Percentiles rank a stretch among this genome's conserved stretches.
Conservation (phyloP, 176 grass and related monocot species). For the Rhynchospora tenuis region DNA sequence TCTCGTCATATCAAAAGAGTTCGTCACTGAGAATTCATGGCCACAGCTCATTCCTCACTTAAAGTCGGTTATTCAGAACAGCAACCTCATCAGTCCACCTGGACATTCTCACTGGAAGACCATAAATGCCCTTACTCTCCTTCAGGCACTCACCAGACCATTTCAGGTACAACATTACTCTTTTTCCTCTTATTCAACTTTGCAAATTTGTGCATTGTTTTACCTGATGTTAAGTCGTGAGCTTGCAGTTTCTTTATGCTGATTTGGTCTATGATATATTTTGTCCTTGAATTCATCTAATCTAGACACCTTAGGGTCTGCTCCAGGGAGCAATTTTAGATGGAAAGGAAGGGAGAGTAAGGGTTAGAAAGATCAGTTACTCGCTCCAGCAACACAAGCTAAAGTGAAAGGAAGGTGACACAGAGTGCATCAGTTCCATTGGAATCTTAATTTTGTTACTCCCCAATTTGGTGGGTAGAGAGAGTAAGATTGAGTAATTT, state of each 20-base stretch:
- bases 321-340: too few species aligned
- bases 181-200: neutral
- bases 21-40: constrained; percentile 77
- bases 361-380: too few species aligned
- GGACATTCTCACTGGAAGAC: constrained; percentile 67
- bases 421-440: too few species aligned
- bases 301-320: neutral
- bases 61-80: constrained; percentile 59
- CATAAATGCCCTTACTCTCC: constrained; percentile 60
- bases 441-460: too few species aligned
- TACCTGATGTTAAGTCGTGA: neutral
- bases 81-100: constrained; percentile 47
- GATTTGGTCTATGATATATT: neutral
- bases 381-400: too few species aligned
- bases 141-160: constrained; percentile 61
- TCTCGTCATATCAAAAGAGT: constrained; percentile 51
- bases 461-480: too few species aligned
- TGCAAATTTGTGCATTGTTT: neutral
- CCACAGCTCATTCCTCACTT: constrained; percentile 74
- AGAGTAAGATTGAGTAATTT: too few species aligned
- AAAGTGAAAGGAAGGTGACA: too few species aligned
- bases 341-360: too few species aligned
- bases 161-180: constrained; percentile 52
- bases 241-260: neutral
- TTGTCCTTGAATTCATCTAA: neutral